Percentiles rank a stretch among this genome's conserved stretches.
Evolutionary conservation across 108 stramenopile genomes (phyloP).

Genomic region (Skeletonema tropicum): DNA sequence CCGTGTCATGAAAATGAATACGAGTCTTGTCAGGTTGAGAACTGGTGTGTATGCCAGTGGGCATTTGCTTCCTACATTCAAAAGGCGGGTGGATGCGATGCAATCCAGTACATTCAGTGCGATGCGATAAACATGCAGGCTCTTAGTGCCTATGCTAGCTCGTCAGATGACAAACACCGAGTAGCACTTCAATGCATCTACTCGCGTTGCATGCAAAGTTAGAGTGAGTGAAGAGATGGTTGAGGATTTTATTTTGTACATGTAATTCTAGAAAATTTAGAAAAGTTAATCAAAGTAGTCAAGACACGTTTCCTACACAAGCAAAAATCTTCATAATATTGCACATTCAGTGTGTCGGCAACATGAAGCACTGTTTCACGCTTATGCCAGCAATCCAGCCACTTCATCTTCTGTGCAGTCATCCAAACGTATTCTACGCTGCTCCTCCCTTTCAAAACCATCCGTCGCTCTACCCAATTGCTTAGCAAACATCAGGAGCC

Average conservation of each 20-base stretch:
- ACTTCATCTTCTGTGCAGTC: conserved; percentile 6
- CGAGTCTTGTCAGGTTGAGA: conserved; percentile 22
- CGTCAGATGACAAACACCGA: not conserved
- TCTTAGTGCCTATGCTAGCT: conserved; percentile 5
- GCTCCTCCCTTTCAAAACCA: conserved; percentile 32
- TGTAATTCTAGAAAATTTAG: not conserved
- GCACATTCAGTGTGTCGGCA: not conserved
- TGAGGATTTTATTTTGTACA: not conserved
- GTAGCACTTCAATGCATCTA: not conserved
- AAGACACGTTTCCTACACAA: not conserved
- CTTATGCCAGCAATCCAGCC: not conserved
- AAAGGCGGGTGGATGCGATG: conserved; percentile 25
- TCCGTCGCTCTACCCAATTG: conserved; percentile 54
- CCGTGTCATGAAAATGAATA: conserved; percentile 19
- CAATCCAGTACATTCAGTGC: conserved; percentile 18
- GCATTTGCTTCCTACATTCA: conserved; percentile 18
- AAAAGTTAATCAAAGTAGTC: not conserved
- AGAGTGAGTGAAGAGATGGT: not conserved
- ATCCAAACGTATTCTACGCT: conserved; percentile 3
- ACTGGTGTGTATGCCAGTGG: conserved; percentile 57
- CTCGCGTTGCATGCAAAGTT: not conserved
- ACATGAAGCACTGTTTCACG: not conserved
- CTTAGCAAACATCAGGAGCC: conserved; percentile 59
- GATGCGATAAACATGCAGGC: conserved; percentile 26
- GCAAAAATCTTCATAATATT: not conserved